These are phyloP conservation scores for Aphanoascus verrucosus DNA, from an alignment of 2,329 filamentous ascomycete genomes.

Conservation along the genomic window DNA sequence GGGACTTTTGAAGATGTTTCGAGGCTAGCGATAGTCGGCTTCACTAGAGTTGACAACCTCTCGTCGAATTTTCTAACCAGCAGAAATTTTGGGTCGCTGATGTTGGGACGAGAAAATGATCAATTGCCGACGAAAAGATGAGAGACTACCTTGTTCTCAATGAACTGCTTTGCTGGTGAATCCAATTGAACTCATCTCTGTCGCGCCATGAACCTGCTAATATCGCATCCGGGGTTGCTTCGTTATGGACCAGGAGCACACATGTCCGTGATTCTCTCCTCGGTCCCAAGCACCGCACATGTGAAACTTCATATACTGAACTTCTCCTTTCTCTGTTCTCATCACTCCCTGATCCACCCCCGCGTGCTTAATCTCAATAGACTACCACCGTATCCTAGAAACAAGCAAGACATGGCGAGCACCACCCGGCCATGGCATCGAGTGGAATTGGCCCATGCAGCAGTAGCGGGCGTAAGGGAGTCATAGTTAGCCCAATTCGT, in stretches of 20 bases:
- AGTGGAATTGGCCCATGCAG: background rate
- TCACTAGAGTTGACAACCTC: too few species aligned
- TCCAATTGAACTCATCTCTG: too few species aligned
- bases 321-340: background rate
- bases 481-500: background rate
- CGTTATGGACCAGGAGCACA: background rate
- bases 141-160: too few species aligned
- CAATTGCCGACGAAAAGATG: too few species aligned
- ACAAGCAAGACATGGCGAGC: background rate
- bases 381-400: background rate
- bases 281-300: background rate
- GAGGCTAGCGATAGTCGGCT: too few species aligned
- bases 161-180: too few species aligned
- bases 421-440: background rate
- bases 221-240: background rate
- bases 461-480: background rate
- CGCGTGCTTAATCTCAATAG: slow-evolving; percentile 7
- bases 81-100: too few species aligned
- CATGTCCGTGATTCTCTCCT: background rate
- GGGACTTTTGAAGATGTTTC: too few species aligned
- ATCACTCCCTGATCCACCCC: background rate
- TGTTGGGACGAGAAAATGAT: too few species aligned
- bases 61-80: too few species aligned
- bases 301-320: background rate
- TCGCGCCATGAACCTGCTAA: too few species aligned